Evolutionary conservation across 2,329 filamentous ascomycete genomes (phyloP).

Genomic region (Saccharata proteae): DNA sequence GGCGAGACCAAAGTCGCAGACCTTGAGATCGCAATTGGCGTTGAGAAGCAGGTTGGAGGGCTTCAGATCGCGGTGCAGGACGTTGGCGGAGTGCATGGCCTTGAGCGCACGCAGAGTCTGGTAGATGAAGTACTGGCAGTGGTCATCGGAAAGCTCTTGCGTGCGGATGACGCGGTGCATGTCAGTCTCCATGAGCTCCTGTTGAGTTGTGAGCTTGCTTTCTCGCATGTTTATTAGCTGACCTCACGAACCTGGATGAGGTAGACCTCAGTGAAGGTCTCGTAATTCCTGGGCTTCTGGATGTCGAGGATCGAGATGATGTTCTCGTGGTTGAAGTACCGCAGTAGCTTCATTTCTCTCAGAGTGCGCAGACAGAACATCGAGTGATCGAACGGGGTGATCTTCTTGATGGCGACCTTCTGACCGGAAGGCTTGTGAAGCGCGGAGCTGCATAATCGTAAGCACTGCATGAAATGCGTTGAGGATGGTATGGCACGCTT

Average conservation of each 20-base stretch:
- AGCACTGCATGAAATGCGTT: constrained; percentile 13
- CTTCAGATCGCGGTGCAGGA: constrained; percentile 93
- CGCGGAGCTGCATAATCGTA: constrained; percentile 88
- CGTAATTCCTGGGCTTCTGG: constrained; percentile 92
- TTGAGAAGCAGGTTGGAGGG: constrained; percentile 94
- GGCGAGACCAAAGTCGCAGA: constrained; percentile 95
- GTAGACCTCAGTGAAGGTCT: constrained; percentile 95
- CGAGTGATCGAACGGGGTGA: constrained; percentile 96
- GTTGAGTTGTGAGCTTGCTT: constrained; percentile 10
- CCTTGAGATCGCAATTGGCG: constrained; percentile 97
- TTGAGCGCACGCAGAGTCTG: constrained; percentile 95
- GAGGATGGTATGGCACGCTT: constrained; percentile 9
- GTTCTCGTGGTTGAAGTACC: constrained; percentile 99
- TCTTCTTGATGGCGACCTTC: constrained; percentile 99
- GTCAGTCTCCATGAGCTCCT: constrained; percentile 99
- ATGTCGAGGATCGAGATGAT: constrained; percentile 99
- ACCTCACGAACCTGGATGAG: constrained; percentile 66
- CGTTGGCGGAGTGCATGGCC: constrained; percentile 98
- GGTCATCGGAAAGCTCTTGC: constrained; percentile 95
- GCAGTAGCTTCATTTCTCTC: constrained; percentile 96
- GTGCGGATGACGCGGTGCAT: constrained; percentile 99
- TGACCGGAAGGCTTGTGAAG: constrained; percentile 96
- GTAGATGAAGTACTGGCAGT: constrained; percentile 99
- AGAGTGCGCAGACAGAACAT: constrained; percentile 97
- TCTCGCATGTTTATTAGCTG: background rate